These are phyloP conservation scores for Pseudocercospora crystallina DNA, from an alignment of 2,329 filamentous ascomycete species.

Conservation along the genomic window DNA sequence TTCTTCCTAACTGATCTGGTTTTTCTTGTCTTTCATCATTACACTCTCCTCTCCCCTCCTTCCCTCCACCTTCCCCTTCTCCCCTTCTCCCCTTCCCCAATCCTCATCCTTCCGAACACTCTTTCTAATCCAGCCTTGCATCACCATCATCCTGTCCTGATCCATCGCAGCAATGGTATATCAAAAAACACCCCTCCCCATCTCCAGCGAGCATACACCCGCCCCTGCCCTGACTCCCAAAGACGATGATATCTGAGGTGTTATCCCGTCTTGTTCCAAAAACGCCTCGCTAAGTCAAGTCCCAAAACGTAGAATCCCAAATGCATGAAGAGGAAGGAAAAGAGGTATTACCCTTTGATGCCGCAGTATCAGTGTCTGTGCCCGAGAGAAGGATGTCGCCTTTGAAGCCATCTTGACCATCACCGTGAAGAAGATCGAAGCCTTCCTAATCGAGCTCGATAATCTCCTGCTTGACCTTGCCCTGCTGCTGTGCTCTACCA, in stretches of 20 bases:
- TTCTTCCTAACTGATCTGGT: background rate
- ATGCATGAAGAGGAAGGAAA: background rate
- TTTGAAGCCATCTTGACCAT: too few species aligned
- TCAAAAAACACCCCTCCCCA: too few species aligned
- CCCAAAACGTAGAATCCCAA: background rate
- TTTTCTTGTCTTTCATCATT: background rate
- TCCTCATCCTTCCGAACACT: background rate
- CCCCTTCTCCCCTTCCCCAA: background rate
- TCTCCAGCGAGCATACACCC: too few species aligned
- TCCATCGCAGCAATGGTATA: too few species aligned
- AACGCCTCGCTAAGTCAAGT: conserved; percentile 6
- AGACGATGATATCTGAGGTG: too few species aligned
- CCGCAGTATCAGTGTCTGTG: too few species aligned
- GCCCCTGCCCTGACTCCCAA: too few species aligned
- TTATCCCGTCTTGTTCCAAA: too few species aligned
- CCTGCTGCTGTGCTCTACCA: conserved; percentile 4
- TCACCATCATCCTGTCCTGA: too few species aligned
- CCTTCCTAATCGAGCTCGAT: conserved; percentile 31
- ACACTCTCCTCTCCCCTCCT: background rate
- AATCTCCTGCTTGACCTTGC: conserved; percentile 25
- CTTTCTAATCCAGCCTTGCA: background rate
- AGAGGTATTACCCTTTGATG: background rate
- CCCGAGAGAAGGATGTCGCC: too few species aligned
- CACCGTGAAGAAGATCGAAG: too few species aligned
- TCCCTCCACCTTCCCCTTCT: background rate